phyloP scores from a whole-genome alignment of 345 rosid species.

The Citrus sinensis region DVS_A1.0 CM039169.1:28836501-28837000 shows the following conservation, averaged over 20 bases:
- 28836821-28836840: constrained; percentile 75
- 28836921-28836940: background rate
- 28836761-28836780: constrained; percentile 94
- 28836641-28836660: constrained; percentile 40
- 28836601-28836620: constrained; percentile 73
- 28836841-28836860: constrained; percentile 84
- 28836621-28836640: constrained; percentile 98
- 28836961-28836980: background rate
- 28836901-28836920: constrained; percentile 41
- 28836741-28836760: constrained; percentile 88
- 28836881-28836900: constrained; percentile 69
- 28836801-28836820: constrained; percentile 83
- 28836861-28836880: constrained; percentile 83
- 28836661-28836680: background rate
- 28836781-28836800: constrained; percentile 86
- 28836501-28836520: constrained; percentile 87
- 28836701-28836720: background rate
- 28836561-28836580: constrained; percentile 80
- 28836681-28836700: background rate
- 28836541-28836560: constrained; percentile 73
- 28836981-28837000: constrained; percentile 42
- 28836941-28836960: background rate
- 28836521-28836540: constrained; percentile 62
- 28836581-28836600: constrained; percentile 94
- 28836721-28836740: constrained; percentile 49